Base-by-base conservation (phyloP, 2,329 filamentous ascomycete genomes). In the Ciborinia camelliae region DNA sequence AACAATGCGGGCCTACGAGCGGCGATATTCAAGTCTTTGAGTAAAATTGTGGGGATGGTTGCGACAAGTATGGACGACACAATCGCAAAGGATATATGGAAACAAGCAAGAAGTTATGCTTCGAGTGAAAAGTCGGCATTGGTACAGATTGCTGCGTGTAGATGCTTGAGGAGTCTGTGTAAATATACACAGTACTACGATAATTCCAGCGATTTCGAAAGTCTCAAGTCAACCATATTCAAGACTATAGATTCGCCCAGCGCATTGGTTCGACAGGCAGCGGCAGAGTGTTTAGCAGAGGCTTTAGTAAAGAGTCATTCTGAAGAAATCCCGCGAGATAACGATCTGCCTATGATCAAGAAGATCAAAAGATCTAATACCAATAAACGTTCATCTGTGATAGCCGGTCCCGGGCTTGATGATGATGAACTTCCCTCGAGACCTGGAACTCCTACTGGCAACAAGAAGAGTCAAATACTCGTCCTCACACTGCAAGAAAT, bases 61-160 rank as follows among this genome's bases (percentile, higher is more conserved):
- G 84, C 85, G 63, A 81, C 82, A 6, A 92, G 91, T 66, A 82
- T 94, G 72, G 95, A 99, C 71, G 95, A 99, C 76, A 81, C 80
- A 63, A 82, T 93, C 45, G 90, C 90, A n/a, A 87, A 92, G 73
- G 93, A 97, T 75, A 86, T 96, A 20, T 98, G 92, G 92, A 99
- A 97, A 77, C 90, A 94, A 75, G 89, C 88, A 32, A 87, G 95
- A 68, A 91, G 83, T 76, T 84, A 90, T 70, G 90, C 90, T 35
- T 83, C 87, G 0, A 83, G 82, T 66, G 96, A 99, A 76, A 98
- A 95, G 77, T 90, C 92, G 4, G 82, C 87, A 3, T 82, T 96
- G 41, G 92, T 94, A 9, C 86, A 97, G 75, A 84, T 89, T 20
- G 85, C 87, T 64, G 90, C 91, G 10, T 96, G 90, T 73, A 87